Evolutionary conservation across 768 basidiomycete genomes (phyloP).

Genomic region (Boletus rubescentipes): DNA sequence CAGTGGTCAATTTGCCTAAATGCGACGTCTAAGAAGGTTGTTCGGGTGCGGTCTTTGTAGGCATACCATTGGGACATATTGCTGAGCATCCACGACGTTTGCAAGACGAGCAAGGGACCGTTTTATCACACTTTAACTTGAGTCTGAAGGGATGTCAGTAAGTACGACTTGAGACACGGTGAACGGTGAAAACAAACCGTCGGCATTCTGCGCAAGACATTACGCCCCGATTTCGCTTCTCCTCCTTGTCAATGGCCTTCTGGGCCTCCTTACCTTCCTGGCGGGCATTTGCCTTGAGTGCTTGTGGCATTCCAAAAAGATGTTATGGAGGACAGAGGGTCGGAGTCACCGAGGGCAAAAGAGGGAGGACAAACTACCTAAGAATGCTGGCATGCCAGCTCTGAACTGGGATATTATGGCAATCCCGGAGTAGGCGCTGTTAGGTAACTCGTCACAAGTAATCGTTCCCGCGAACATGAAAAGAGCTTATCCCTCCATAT

Average conservation of each 20-base stretch:
- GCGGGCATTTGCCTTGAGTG: conserved; percentile 44
- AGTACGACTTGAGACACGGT: background rate
- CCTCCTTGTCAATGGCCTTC: conserved; percentile 62
- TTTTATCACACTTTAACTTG: conserved; percentile 77
- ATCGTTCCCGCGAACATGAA: background rate
- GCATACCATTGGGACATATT: conserved; percentile 67
- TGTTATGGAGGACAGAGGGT: background rate
- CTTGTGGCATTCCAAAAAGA: conserved; percentile 46
- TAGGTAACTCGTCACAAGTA: conserved; percentile 6
- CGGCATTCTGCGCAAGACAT: conserved; percentile 62
- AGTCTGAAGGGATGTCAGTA: conserved; percentile 39
- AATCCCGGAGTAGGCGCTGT: conserved; percentile 9
- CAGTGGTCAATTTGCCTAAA: conserved; percentile 63
- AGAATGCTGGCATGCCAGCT: conserved; percentile 7
- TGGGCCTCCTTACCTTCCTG: conserved; percentile 37
- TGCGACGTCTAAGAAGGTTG: background rate
- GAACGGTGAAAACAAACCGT: conserved; percentile 39
- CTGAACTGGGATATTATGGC: conserved; percentile 4
- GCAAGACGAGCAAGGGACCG: conserved; percentile 53
- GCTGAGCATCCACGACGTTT: conserved; percentile 74
- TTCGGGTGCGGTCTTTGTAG: background rate
- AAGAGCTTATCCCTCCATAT: background rate
- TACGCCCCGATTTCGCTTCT: conserved; percentile 58
- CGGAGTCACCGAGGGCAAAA: background rate
- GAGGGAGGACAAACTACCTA: background rate